Percentiles rank a stretch among this genome's conserved stretches.
Conservation (phyloP, 192 early-diverging fungal species). For the Coemansia sp. region DNA sequence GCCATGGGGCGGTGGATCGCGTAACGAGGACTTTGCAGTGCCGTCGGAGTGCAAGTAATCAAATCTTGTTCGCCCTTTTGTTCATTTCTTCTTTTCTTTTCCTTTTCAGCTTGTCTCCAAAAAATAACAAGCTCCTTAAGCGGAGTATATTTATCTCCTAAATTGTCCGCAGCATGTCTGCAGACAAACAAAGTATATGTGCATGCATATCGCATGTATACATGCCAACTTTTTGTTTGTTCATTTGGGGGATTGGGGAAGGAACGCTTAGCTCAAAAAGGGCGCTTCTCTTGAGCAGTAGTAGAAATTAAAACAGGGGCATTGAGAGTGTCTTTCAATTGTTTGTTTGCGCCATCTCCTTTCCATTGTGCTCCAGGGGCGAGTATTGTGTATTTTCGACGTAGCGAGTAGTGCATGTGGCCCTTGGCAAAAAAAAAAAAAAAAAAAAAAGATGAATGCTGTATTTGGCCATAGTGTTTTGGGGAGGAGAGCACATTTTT, state of each 20-base stretch:
- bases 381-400: neutral
- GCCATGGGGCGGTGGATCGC: constrained; percentile 63
- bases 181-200: neutral
- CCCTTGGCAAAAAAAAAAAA: neutral
- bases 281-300: neutral
- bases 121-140: neutral
- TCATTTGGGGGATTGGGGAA: neutral
- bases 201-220: neutral
- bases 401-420: neutral
- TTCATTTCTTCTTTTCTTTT: neutral
- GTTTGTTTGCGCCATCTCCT: neutral
- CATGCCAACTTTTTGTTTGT: neutral
- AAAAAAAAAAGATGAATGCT: too few species aligned
- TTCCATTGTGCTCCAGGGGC: neutral
- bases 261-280: too few species aligned
- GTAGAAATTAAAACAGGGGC: neutral
- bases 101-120: too few species aligned
- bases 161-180: constrained; percentile 3
- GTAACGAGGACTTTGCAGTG: constrained; percentile 58
- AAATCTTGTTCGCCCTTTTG: neutral
- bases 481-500: neutral
- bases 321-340: neutral
- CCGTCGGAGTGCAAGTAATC: constrained; percentile 47
- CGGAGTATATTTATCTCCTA: neutral
- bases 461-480: constrained; percentile 1